Conservation (phyloP, 352 stramenopile species). For the Globisporangium nunn region DNA sequence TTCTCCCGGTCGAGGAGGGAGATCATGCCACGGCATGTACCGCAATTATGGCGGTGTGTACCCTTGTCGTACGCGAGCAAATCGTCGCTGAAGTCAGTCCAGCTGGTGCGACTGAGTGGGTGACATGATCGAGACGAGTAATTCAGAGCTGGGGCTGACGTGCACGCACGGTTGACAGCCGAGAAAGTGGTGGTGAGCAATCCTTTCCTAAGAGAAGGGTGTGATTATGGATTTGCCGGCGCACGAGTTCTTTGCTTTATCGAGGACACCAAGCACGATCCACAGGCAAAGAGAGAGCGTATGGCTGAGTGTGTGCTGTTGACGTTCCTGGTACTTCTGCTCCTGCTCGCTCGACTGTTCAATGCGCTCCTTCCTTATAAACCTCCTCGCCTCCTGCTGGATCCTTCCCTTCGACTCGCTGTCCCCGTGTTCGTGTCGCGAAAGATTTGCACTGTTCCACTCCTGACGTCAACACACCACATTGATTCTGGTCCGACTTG, state of each 20-base stretch:
- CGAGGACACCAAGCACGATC: not conserved
- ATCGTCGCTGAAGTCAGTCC: not conserved
- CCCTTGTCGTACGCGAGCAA: not conserved
- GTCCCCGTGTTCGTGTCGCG: not conserved
- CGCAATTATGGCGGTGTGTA: no score
- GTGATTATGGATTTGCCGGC: not conserved
- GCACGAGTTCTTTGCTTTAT: not conserved
- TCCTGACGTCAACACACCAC: not conserved
- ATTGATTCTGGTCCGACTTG: not conserved
- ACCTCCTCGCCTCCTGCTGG: not conserved
- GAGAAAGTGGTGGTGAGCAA: not conserved
- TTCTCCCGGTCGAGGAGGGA: no score
- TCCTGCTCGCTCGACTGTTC: no score
- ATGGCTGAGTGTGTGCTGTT: not conserved
- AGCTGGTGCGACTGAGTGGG: not conserved
- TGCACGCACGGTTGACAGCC: not conserved
- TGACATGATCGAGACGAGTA: not conserved
- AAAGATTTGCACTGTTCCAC: not conserved
- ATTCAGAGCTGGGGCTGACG: no score
- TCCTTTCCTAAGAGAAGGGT: no score
- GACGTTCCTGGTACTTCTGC: no score
- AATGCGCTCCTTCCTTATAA: no score
- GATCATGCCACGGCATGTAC: not conserved
- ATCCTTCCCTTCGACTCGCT: not conserved
- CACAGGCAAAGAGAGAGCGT: no score